Evolutionary conservation across 805 yeast species (phyloP), one percentile per base, ranked within the genome.

Genomic region (Citeromyces matritensis): DNA sequence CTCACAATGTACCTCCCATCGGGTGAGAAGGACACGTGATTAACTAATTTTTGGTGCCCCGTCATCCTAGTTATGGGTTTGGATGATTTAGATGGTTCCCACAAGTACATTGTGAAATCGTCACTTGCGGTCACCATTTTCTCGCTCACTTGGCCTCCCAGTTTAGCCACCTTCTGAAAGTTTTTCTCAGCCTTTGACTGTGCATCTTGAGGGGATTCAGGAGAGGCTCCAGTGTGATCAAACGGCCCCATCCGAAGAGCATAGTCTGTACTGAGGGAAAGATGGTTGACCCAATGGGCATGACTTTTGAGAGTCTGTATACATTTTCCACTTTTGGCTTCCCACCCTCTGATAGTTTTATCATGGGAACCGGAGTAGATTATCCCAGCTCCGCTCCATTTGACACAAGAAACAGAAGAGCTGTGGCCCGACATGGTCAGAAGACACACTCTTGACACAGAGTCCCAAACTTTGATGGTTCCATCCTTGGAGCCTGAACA

Each of bases 221-320:
- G 69, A 26, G 46, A 45, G 9, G 39, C 50, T 24, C 75, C 75
- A 15, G 65, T 67, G 42, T 82, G 84, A 47, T 85, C 95, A 46
- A 70, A 88, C 0, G 94, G 84, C 6, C 98, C 97, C 41, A 78
- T 68, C 42, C 96, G 61, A 33, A 91, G 57, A 0, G 75, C 94
- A 48, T 76, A 78, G 45, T 91, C 98, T 0, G 97, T 88, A 2
- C 94, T 81, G 27, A 91, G 58, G 0, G 95, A 80, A 36, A 91
- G 60, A 55, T 88, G 97, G 51, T 91, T 91, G 30, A 91, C 91
- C 98, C 98, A 91, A 56, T 91, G 98, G 2, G 94, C 96, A 51
- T 91, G 98, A 28, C 91, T 69, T 49, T 75, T 76, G 40, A 91
- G 58, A 3, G 84, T 74, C 48, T 81, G 83, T 23, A 80, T 62